A percentile compares a stretch with the other conserved stretches of the same genome.
phyloP scores from a whole-genome alignment of 2,329 filamentous ascomycete genomes.

The Diaporthe sp. region DNA sequence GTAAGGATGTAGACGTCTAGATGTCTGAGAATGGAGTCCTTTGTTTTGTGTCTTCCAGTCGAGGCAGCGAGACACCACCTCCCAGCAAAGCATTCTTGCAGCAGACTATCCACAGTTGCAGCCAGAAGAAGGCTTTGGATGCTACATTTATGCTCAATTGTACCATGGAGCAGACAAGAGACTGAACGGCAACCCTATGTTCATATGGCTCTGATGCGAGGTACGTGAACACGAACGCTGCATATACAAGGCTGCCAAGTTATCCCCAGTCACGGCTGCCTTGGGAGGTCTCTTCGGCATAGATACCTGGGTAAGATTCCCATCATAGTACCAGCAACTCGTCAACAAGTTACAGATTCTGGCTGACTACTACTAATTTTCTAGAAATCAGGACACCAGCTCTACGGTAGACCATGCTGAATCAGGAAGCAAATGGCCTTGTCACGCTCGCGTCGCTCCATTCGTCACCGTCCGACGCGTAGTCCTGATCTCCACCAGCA shows the following conservation, averaged over 20 bases:
- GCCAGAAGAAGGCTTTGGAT: rapidly evolving
- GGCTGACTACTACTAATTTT: too few relatives aligned
- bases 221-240: neutral
- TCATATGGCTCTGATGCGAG: rapidly evolving
- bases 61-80: neutral
- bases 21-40: neutral
- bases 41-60: neutral
- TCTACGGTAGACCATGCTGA: neutral
- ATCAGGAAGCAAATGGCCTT: neutral
- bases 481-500: neutral
- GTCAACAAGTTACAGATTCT: neutral
- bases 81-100: neutral
- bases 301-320: neutral
- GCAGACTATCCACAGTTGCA: neutral
- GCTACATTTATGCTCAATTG: too few relatives aligned
- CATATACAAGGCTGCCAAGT: neutral
- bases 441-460: neutral
- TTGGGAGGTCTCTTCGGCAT: too few relatives aligned
- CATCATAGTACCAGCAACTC: neutral
- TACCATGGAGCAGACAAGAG: rapidly evolving
- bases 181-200: rapidly evolving
- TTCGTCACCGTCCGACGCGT: neutral
- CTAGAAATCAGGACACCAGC: rapidly evolving
- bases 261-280: neutral
- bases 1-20: too few relatives aligned